Evolutionary conservation across 1,284 basidiomycete genomes (phyloP), one percentile per base, ranked within the genome.

Genomic region (Rhodotorula sp.): DNA sequence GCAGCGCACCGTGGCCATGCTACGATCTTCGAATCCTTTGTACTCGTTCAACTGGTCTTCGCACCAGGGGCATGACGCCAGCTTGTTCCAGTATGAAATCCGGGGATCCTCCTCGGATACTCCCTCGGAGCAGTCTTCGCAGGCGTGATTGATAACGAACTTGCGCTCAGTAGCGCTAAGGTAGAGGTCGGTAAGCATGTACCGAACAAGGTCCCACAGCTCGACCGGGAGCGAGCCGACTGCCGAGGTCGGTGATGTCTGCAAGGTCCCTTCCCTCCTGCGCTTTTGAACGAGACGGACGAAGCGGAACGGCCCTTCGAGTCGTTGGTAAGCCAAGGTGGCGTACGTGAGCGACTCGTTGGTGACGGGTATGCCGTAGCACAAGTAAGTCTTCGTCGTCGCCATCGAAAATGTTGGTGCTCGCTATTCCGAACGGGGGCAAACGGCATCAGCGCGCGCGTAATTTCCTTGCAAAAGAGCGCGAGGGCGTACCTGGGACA

Each of bases 281-380:
- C 29, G 20, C 5, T 26, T 3, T 6, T 29, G 18, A 6, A 67
- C 43, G 21, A 61, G 59, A 31, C 47, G 21, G 23, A 61, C 18
- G 31, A 61, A 54, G n/a, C 20, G 43, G 31, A 67, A 16, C 2
- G 65, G 26, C 20, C 39, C 43, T 3, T 67, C 14, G 15, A 67
- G 29, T 0, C 3, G 3, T 1, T 59, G 43, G 5, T 29, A 48
- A 2, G 59, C 51, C 3, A 31, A 23, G 43, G 21, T 6, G 4
- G 59, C 65, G 59, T 29, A 48, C 15, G 34, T 18, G 43, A 67
- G 43, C 15, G 59, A 52, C 21, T 20, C 20, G 29, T 59, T 62
- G 14, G 39, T 46, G 21, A 62, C 65, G 15, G 52, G 15, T 52
- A 67, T 26, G 3, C 21, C 21, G 31, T n/a, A 18, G 34, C 34